Percentiles rank a stretch among this genome's conserved stretches.
phyloP scores from a whole-genome alignment of 176 grass and related monocot species.

The Phoenix roebelenii region DNA sequence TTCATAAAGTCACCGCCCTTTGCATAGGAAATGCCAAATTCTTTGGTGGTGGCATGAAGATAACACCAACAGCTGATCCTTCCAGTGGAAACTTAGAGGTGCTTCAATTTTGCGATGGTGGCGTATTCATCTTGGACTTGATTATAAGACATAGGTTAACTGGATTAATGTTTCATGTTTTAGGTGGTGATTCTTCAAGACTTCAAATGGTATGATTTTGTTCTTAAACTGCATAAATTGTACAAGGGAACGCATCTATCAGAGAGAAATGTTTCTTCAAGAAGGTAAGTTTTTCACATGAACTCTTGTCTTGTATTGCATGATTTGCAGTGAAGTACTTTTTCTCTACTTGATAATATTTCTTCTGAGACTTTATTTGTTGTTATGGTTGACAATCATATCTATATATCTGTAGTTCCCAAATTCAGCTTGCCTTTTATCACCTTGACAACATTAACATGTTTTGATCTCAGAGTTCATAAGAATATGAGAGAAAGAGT shows the following conservation, averaged over 20 bases:
- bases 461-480: too few species aligned
- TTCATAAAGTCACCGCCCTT: conserved; percentile 67
- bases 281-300: conserved; percentile 36
- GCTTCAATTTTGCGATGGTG: background rate
- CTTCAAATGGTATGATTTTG: conserved; percentile 88
- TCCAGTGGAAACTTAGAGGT: conserved; percentile 78
- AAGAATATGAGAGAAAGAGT: background rate
- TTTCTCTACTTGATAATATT: too few species aligned
- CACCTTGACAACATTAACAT: too few species aligned
- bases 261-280: conserved; percentile 52
- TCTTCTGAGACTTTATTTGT: too few species aligned
- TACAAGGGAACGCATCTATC: conserved; percentile 73
- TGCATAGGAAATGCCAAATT: conserved; percentile 92
- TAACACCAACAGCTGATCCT: conserved; percentile 74
- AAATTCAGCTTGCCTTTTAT: too few species aligned
- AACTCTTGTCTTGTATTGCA: background rate
- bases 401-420: too few species aligned
- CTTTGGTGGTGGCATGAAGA: conserved; percentile 93
- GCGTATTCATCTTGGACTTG: background rate
- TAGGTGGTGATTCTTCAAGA: conserved; percentile 84
- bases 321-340: too few species aligned
- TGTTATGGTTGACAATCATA: too few species aligned
- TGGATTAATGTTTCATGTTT: background rate
- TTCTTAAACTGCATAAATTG: conserved; percentile 77
- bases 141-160: background rate